phyloP scores from a whole-genome alignment of 2,329 filamentous ascomycete species.

The Emericellopsis atlantica region DNA sequence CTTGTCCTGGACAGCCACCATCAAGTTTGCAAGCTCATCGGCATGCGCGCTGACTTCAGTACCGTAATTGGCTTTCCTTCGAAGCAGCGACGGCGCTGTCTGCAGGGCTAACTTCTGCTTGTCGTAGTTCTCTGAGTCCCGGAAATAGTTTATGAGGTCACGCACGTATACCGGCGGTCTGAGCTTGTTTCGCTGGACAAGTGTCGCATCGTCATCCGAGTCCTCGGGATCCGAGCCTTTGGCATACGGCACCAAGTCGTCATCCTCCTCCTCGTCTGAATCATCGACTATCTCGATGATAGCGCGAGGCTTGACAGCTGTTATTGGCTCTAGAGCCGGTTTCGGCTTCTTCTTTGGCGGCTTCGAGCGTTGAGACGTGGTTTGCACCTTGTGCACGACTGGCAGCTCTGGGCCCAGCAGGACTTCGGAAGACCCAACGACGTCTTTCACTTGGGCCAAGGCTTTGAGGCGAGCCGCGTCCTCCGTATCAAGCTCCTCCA shows the following conservation, averaged over 20 bases:
- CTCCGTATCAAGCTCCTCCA: conserved; percentile 61
- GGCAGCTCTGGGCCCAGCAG: conserved; percentile 3
- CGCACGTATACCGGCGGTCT: conserved; percentile 83
- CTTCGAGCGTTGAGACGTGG: conserved; percentile 4
- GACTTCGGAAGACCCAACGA: conserved; percentile 40
- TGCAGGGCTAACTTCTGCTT: conserved; percentile 67
- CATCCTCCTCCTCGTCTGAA: conserved; percentile 42
- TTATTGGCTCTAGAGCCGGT: conserved; percentile 14
- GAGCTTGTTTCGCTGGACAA: conserved; percentile 72
- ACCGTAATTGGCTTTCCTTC: conserved; percentile 79
- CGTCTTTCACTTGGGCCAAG: conserved; percentile 51
- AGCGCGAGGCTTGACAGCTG: conserved; percentile 22
- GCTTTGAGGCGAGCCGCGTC: conserved; percentile 67
- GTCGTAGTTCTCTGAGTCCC: conserved; percentile 75
- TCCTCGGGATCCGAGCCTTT: conserved; percentile 87
- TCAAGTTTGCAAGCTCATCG: conserved; percentile 62
- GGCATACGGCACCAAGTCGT: conserved; percentile 63
- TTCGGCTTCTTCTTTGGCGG: conserved; percentile 11
- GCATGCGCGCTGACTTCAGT: conserved; percentile 77
- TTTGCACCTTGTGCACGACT: neutral
- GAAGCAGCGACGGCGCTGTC: conserved; percentile 68
- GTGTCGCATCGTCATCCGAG: conserved; percentile 82
- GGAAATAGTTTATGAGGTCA: conserved; percentile 66
- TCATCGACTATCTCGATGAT: conserved; percentile 52
- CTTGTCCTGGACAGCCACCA: conserved; percentile 75